phyloP scores from a whole-genome alignment of 768 basidiomycete genomes.

The Porpolomopsis calyptriformis region DNA sequence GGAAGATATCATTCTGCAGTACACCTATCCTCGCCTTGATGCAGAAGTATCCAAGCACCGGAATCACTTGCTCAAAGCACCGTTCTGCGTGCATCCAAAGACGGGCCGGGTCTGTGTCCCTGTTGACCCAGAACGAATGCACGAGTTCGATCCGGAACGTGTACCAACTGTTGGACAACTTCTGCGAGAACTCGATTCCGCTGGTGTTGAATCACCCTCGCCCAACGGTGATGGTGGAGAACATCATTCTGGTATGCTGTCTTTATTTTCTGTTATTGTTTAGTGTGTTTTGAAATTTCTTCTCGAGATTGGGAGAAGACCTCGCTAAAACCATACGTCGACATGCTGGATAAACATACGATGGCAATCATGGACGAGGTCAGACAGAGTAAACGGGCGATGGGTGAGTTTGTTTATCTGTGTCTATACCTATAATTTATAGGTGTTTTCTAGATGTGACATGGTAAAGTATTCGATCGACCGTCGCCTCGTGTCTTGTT shows the following conservation, averaged over 20 bases:
- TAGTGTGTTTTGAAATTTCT: not conserved
- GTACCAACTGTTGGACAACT: slow-evolving; percentile 86
- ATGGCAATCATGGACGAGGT: slow-evolving; percentile 45
- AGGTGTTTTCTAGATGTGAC: not conserved
- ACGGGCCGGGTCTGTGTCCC: slow-evolving; percentile 96
- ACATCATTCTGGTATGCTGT: slow-evolving; percentile 29
- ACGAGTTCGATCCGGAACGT: slow-evolving; percentile 70
- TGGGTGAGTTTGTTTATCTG: not conserved
- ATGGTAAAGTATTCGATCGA: not conserved
- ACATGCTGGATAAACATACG: slow-evolving; percentile 76
- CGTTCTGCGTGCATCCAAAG: slow-evolving; percentile 94
- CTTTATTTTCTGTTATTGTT: not conserved
- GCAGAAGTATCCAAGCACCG: slow-evolving; percentile 95
- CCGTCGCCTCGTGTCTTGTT: not conserved
- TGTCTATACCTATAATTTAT: not conserved
- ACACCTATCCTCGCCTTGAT: slow-evolving; percentile 93
- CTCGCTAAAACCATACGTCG: slow-evolving; percentile 79
- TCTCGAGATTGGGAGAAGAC: slow-evolving; percentile 82
- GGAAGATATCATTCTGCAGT: slow-evolving; percentile 85
- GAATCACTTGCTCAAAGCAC: slow-evolving; percentile 95
- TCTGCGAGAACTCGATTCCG: slow-evolving; percentile 63
- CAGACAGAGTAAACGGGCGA: slow-evolving; percentile 14
- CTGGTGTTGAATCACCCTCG: slow-evolving; percentile 9
- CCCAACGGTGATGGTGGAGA: slow-evolving; percentile 24
- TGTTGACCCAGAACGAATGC: slow-evolving; percentile 63